These are phyloP conservation scores for Gillenia trifoliata DNA, from an alignment of 306 rosid genomes.

Conservation along the genomic window DNA sequence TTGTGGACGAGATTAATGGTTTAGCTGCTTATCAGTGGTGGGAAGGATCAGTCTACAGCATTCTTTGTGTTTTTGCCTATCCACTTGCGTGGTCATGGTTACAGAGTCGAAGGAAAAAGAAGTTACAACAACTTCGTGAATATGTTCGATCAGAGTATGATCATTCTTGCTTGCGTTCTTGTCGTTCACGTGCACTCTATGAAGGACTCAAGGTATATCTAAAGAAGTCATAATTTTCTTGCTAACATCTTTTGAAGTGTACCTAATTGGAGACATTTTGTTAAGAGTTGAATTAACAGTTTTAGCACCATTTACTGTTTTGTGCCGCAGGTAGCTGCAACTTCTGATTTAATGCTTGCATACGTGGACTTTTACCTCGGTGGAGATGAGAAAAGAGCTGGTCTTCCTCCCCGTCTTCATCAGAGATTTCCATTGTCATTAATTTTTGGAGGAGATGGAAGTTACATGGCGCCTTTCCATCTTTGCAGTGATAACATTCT, in stretches of 20 bases:
- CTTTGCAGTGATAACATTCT: slow-evolving; percentile 79
- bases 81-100: slow-evolving; percentile 56
- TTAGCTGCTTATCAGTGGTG: slow-evolving; percentile 48
- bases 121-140: slow-evolving; percentile 44
- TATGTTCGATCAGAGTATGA: slow-evolving; percentile 52
- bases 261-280: background rate
- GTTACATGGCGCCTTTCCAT: slow-evolving; percentile 86
- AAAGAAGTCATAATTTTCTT: background rate
- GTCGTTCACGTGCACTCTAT: slow-evolving; percentile 50
- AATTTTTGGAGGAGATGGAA: slow-evolving; percentile 93
- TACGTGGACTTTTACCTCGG: slow-evolving; percentile 92
- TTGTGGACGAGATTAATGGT: slow-evolving; percentile 45
- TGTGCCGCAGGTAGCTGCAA: slow-evolving; percentile 69
- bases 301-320: background rate
- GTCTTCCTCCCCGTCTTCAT: slow-evolving; percentile 72
- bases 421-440: slow-evolving; percentile 83
- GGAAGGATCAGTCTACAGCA: slow-evolving; percentile 50
- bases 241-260: background rate
- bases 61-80: slow-evolving; percentile 35
- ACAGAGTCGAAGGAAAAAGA: slow-evolving; percentile 37
- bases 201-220: slow-evolving; percentile 47
- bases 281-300: background rate
- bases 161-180: slow-evolving; percentile 50
- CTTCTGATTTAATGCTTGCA: slow-evolving; percentile 87
- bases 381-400: slow-evolving; percentile 90